phyloP scores from a whole-genome alignment of 768 basidiomycete genomes.

The Mrakia hoshinonis region DNA sequence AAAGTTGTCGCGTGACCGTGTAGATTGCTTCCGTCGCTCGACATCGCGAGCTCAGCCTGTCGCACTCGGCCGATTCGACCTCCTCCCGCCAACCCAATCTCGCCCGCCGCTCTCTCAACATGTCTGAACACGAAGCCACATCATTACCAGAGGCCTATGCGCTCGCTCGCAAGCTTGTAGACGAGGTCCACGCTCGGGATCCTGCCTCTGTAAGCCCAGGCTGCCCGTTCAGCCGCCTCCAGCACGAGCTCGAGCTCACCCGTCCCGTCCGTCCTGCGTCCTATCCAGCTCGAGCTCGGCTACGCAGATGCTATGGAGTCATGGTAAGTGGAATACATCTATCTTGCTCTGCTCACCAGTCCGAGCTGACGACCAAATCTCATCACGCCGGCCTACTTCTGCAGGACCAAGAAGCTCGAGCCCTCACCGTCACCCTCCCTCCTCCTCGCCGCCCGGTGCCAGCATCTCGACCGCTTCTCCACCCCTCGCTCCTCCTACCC shows the following conservation, averaged over 20 bases:
- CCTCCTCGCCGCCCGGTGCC: constrained; percentile 22
- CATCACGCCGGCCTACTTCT: too few relatives aligned
- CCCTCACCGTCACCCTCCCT: neutral
- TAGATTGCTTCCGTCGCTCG: too few relatives aligned
- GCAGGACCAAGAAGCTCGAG: constrained; percentile 3
- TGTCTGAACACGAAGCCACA: neutral
- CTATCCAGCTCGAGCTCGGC: constrained; percentile 18
- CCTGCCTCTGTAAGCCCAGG: neutral
- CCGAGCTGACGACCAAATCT: too few relatives aligned
- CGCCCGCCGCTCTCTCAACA: too few relatives aligned
- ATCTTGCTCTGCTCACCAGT: neutral
- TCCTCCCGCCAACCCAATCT: too few relatives aligned
- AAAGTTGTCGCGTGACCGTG: too few relatives aligned
- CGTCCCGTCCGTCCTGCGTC: neutral
- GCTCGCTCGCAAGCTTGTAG: neutral
- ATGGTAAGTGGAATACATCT: neutral
- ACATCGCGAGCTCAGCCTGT: too few relatives aligned
- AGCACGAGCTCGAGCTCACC: constrained; percentile 2
- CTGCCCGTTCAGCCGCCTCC: too few relatives aligned
- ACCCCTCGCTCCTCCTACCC: constrained; percentile 4
- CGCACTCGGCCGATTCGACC: too few relatives aligned
- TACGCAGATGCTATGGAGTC: constrained; percentile 25
- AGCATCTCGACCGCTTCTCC: constrained; percentile 22
- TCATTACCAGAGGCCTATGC: constrained; percentile 11
- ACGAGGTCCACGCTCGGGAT: constrained; percentile 15